These are phyloP conservation scores for Lipomyces yamadae DNA, from an alignment of 805 yeast species.

Conservation along the genomic window DNA sequence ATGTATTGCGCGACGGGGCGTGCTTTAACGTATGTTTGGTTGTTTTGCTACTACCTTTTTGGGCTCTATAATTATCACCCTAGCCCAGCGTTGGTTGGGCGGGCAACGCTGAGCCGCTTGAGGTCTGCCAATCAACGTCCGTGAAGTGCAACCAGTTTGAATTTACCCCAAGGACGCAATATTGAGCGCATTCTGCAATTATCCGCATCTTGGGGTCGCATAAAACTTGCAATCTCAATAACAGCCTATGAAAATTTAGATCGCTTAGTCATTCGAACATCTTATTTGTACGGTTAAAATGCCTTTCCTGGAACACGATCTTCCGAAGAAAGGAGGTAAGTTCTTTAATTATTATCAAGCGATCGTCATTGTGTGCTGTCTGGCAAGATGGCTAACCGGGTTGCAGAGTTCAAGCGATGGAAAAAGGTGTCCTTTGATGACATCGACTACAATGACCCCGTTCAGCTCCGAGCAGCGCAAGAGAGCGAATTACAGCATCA, in stretches of 20 bases:
- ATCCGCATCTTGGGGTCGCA: neutral
- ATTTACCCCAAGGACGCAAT: neutral
- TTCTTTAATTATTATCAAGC: neutral
- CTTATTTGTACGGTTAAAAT: neutral
- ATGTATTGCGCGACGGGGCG: neutral
- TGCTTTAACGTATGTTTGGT: neutral
- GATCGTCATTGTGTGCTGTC: neutral
- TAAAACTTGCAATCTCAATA: neutral
- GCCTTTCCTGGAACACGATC: conserved; percentile 10
- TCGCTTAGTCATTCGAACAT: neutral
- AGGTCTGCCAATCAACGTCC: neutral
- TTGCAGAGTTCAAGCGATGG: conserved; percentile 21
- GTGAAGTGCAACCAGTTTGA: neutral
- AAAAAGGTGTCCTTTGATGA: conserved; percentile 73
- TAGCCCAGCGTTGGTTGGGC: neutral
- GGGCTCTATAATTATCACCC: neutral
- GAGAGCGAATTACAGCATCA: conserved; percentile 78
- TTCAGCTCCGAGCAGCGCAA: conserved; percentile 73
- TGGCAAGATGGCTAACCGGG: neutral
- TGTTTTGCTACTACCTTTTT: neutral
- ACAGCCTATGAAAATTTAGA: neutral
- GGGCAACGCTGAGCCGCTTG: neutral
- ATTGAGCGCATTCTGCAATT: neutral
- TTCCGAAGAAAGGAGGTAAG: conserved; percentile 8
- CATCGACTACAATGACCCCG: conserved; percentile 71